phyloP scores from a whole-genome alignment of 371 early-diverging fungal species.

The Mortierella sp. region DNA sequence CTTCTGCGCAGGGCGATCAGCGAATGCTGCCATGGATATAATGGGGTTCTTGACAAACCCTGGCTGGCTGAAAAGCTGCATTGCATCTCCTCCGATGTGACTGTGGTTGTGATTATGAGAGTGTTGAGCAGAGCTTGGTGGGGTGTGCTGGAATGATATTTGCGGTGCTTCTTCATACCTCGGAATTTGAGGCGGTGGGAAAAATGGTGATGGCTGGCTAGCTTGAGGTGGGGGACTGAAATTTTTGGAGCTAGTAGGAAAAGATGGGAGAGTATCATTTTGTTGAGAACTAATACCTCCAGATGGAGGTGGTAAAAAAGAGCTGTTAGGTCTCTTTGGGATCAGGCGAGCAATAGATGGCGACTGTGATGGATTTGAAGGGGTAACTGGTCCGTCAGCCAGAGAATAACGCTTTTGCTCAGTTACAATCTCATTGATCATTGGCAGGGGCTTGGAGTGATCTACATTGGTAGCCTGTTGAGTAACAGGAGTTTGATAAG shows the following conservation, averaged over 20 bases:
- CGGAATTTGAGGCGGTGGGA: conserved; percentile 8
- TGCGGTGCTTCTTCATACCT: conserved; percentile 16
- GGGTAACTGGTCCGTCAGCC: conserved; percentile 24
- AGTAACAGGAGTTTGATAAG: background rate
- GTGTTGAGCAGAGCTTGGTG: conserved; percentile 1
- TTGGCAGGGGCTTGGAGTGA: conserved; percentile 38
- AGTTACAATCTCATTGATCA: conserved; percentile 16
- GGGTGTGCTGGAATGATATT: conserved; percentile 22
- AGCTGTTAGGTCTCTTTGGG: conserved; percentile 40
- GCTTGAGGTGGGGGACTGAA: conserved; percentile 3
- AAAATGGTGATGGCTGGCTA: conserved; percentile 4
- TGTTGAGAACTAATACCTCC: background rate
- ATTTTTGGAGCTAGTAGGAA: conserved; percentile 1
- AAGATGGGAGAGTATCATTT: background rate
- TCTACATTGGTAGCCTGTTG: conserved; percentile 4
- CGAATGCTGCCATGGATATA: conserved; percentile 47
- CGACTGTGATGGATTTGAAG: conserved; percentile 17
- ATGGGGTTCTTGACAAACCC: conserved; percentile 48
- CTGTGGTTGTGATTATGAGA: conserved; percentile 32
- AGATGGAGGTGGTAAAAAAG: conserved; percentile 16
- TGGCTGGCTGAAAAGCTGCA: conserved; percentile 41
- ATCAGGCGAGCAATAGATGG: conserved; percentile 29
- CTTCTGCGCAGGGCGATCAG: conserved; percentile 44
- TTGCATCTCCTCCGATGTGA: conserved; percentile 43
- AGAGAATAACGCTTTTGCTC: conserved; percentile 47